Evolutionary conservation across 1,139 yeast species (phyloP), one percentile per base, ranked within the genome.

Genomic region (Blastobotrys proliferans): DNA sequence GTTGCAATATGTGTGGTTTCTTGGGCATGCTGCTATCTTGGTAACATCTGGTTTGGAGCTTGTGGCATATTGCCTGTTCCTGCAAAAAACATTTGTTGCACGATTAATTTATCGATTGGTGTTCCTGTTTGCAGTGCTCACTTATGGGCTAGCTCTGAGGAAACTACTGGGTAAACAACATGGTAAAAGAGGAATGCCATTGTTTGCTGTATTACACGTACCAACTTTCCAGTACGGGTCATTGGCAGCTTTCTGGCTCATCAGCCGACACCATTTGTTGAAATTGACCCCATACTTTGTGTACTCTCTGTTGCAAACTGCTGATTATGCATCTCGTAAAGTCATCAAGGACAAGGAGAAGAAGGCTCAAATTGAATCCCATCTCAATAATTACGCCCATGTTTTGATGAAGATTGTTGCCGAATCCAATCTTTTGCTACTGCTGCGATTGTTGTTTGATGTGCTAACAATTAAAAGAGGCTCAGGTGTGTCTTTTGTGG

Each of bases 111-210:
- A 85, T 65, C 71, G 77, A 38, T 50, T 74, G 34, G 73, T 85
- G 0, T 79, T 81, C 48, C 39, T 80, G 4, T 83, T 87, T n/a
- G 80, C 82, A 2, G 60, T 82, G 25, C 73, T 73, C 49, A 80
- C 94, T 16, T 88, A 88, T 64, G 82, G 83, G 10, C 73, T 87
- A 48, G 81, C 87, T 46, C 63, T 84, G 21, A 77, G 70, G 61
- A 90, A 86, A 52, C 61, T 55, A 40, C 51, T 63, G 24, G 58
- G 57, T 5, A 66, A 67, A 13, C 17, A 24, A 16, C 27, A 24
- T 13, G 39, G 35, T 24, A 27, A 38, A 28, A 37, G 33, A 14
- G 28, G 21, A 6, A 19, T 17, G 19, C 24, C 41, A 21, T 6
- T 30, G 16, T 37, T 40, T 35, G 21, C 35, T 27, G 36, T 46